Conservation (phyloP, 2,329 filamentous ascomycete species). For the Biscogniauxia marginata region DNA sequence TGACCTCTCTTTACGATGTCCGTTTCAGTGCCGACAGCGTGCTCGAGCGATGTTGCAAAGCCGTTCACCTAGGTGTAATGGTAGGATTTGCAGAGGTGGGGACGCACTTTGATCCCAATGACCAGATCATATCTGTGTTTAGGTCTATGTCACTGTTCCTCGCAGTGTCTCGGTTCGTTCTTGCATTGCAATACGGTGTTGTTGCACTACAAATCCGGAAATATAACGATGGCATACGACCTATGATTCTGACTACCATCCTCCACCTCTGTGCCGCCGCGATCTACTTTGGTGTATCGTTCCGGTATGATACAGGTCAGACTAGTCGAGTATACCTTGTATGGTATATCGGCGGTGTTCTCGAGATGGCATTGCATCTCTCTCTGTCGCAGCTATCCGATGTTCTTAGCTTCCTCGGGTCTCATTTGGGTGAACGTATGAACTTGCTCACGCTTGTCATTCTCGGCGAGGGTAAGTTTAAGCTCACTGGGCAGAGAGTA, state of each 20-base stretch:
- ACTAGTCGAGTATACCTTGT: constrained; percentile 37
- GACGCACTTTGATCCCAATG: constrained; percentile 40
- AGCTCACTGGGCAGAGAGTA: background rate
- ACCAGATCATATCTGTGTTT: constrained; percentile 39
- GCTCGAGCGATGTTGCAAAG: constrained; percentile 59
- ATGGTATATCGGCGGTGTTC: constrained; percentile 54
- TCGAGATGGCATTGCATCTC: constrained; percentile 54
- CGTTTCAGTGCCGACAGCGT: constrained; percentile 64
- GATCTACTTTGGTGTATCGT: constrained; percentile 43
- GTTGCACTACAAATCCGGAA: constrained; percentile 43
- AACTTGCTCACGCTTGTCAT: constrained; percentile 65
- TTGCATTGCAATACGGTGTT: constrained; percentile 53
- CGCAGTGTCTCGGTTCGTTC: constrained; percentile 50
- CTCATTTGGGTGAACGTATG: constrained; percentile 63
- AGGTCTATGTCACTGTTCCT: constrained; percentile 47
- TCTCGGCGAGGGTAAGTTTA: constrained; percentile 54
- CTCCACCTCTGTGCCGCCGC: constrained; percentile 36
- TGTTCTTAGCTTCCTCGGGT: constrained; percentile 60
- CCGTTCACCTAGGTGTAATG: constrained; percentile 62
- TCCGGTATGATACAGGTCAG: constrained; percentile 34
- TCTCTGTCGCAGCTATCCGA: constrained; percentile 53
- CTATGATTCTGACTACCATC: constrained; percentile 36
- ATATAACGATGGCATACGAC: constrained; percentile 36
- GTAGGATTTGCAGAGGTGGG: constrained; percentile 63
- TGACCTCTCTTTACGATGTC: constrained; percentile 63